A percentile compares a stretch with the other conserved stretches of the same genome.
These are phyloP conservation scores for Monascus ruber DNA, from an alignment of 2,329 filamentous ascomycete genomes.

Conservation along the genomic window DNA sequence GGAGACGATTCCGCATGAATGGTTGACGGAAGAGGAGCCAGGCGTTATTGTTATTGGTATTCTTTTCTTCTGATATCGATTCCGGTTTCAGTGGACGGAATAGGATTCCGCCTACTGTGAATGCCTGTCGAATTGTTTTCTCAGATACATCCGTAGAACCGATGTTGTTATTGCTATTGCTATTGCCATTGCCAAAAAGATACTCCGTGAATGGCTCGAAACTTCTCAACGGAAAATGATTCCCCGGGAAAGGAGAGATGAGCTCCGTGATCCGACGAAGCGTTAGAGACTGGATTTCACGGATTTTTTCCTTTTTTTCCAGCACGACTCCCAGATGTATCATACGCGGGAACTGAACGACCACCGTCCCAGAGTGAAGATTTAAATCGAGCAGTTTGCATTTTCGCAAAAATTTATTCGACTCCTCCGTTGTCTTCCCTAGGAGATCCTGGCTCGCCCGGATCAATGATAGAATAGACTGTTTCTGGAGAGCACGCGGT, in stretches of 20 bases:
- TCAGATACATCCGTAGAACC: background rate
- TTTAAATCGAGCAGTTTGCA: conserved; percentile 21
- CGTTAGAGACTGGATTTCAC: conserved; percentile 30
- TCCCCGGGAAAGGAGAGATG: conserved; percentile 34
- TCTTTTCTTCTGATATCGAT: background rate
- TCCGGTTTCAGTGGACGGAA: conserved; percentile 29
- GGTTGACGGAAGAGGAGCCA: conserved; percentile 31
- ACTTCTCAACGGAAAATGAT: conserved; percentile 32
- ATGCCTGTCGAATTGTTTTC: conserved; percentile 30
- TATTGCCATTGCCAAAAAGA: conserved; percentile 27
- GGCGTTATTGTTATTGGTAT: conserved; percentile 9
- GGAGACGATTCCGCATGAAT: conserved; percentile 17
- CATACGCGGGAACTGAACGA: conserved; percentile 16
- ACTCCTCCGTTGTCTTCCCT: conserved; percentile 39
- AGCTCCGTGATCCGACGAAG: conserved; percentile 40
- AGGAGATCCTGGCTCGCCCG: conserved; percentile 38
- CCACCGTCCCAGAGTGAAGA: conserved; percentile 22
- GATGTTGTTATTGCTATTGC: background rate
- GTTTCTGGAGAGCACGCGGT: conserved; percentile 58
- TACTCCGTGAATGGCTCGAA: conserved; percentile 29
- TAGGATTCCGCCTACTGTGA: conserved; percentile 39
- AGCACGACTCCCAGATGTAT: background rate
- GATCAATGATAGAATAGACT: conserved; percentile 52
- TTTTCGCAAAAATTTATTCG: conserved; percentile 40
- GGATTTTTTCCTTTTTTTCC: conserved; percentile 3